Evolutionary conservation across 768 basidiomycete genomes (phyloP).

Genomic region (Sutorius australiensis): DNA sequence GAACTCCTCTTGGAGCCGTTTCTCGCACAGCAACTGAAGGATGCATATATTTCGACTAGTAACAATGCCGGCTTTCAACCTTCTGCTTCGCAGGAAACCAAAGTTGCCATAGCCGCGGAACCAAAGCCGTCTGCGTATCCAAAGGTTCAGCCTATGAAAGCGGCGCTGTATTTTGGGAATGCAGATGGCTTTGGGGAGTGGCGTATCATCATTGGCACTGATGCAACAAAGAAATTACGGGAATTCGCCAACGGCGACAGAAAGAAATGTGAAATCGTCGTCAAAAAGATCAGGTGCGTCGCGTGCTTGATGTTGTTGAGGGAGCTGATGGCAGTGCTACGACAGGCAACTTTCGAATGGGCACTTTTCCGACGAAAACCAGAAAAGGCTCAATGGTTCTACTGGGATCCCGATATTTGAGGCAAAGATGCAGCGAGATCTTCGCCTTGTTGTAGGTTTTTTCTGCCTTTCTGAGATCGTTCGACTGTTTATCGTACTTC

Average conservation of each 20-base stretch:
- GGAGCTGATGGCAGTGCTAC: neutral
- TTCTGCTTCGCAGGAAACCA: neutral
- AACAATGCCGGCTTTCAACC: neutral
- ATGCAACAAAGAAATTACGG: slow-evolving; percentile 48
- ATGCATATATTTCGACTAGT: slow-evolving; percentile 7
- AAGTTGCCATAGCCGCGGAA: neutral
- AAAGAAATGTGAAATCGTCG: slow-evolving; percentile 47
- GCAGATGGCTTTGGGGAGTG: slow-evolving; percentile 61
- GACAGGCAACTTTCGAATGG: slow-evolving; percentile 65
- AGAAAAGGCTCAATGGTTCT: slow-evolving; percentile 51
- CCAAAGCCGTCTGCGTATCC: slow-evolving; percentile 35
- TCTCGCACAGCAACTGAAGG: slow-evolving; percentile 7
- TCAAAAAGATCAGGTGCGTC: slow-evolving; percentile 67
- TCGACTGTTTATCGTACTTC: slow-evolving; percentile 3
- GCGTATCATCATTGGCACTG: slow-evolving; percentile 52
- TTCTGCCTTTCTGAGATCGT: neutral
- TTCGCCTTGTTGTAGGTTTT: slow-evolving; percentile 45
- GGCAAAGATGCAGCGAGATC: slow-evolving; percentile 59
- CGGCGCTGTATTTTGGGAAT: slow-evolving; percentile 57
- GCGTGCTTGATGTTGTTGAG: neutral
- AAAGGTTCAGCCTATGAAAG: slow-evolving; percentile 54
- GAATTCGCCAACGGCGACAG: slow-evolving; percentile 42
- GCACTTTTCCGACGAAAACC: slow-evolving; percentile 65
- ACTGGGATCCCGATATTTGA: slow-evolving; percentile 58
- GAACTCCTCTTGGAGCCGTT: slow-evolving; percentile 15